Percentiles rank a stretch among this genome's conserved stretches.
phyloP scores from a whole-genome alignment of 2,329 filamentous ascomycete genomes.

The Aspergillus fumigatiaffinis region DNA sequence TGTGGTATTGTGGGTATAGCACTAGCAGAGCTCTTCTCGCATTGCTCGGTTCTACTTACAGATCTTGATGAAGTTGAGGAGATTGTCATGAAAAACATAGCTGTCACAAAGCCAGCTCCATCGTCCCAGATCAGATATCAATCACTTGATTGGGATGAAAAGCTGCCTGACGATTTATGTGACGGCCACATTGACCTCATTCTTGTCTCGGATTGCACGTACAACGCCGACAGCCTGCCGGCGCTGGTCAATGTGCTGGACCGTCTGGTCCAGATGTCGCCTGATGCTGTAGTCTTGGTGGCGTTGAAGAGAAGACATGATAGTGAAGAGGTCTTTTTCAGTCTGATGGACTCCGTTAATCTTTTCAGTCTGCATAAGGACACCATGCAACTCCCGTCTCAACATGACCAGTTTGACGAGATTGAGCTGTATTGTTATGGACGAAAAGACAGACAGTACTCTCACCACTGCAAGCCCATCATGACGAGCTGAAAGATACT shows the following conservation, averaged over 20 bases:
- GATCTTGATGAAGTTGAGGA: slow-evolving; percentile 63
- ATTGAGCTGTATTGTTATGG: slow-evolving; percentile 39
- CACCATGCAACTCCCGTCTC: slow-evolving; percentile 34
- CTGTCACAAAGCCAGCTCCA: slow-evolving; percentile 39
- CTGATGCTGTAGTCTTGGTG: slow-evolving; percentile 52
- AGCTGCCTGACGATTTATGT: slow-evolving; percentile 42
- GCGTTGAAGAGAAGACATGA: slow-evolving; percentile 66
- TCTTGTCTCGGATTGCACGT: slow-evolving; percentile 68
- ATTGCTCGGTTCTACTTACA: slow-evolving; percentile 57
- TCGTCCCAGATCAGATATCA: slow-evolving; percentile 45
- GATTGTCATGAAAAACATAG: slow-evolving; percentile 56
- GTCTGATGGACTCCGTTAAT: slow-evolving; percentile 48
- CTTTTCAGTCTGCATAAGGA: slow-evolving; percentile 32
- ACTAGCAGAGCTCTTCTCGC: slow-evolving; percentile 52
- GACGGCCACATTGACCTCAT: slow-evolving; percentile 52
- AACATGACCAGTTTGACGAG: slow-evolving; percentile 32
- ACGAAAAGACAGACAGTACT: slow-evolving; percentile 3
- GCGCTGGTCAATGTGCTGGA: slow-evolving; percentile 57
- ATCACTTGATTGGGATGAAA: slow-evolving; percentile 61
- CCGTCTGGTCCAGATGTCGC: slow-evolving; percentile 46
- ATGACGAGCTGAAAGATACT: neutral
- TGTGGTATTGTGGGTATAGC: slow-evolving; percentile 66
- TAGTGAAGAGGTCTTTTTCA: slow-evolving; percentile 64
- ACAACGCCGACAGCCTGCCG: slow-evolving; percentile 65
- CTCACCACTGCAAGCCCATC: neutral